A percentile compares a stretch with the other conserved stretches of the same genome.
Conservation (phyloP, 257 asterid genomes). For the Coffea eugenioides region DNA sequence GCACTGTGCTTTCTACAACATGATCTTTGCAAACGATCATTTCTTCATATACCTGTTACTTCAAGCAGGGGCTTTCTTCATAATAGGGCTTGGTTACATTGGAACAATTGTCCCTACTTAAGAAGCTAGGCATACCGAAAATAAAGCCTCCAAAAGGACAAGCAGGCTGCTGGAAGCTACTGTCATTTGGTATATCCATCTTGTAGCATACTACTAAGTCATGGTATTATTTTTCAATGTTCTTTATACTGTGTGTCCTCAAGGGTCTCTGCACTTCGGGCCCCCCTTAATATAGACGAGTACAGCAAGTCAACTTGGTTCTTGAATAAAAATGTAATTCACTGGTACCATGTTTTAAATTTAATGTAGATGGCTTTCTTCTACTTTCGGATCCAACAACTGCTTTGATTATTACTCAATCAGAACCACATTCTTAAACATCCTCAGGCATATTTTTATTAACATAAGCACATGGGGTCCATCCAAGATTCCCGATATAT, state of each 20-base stretch:
- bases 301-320: background rate
- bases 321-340: conserved; percentile 14
- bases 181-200: background rate
- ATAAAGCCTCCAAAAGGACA: conserved; percentile 6
- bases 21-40: conserved; percentile 59
- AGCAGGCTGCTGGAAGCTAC: background rate
- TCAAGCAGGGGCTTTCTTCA: conserved; percentile 80
- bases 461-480: background rate
- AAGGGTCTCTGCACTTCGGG: conserved; percentile 5
- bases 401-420: background rate
- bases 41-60: conserved; percentile 71
- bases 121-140: conserved; percentile 2
- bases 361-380: background rate
- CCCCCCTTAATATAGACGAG: conserved; percentile 6
- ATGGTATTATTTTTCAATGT: background rate
- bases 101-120: conserved; percentile 74
- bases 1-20: conserved; percentile 77
- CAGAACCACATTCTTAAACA: background rate
- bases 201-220: background rate
- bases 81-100: conserved; percentile 59
- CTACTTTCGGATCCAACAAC: background rate
- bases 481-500: background rate
- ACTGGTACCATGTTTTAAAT: background rate
- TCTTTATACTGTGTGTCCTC: background rate
- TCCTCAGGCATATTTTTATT: background rate